Evolutionary conservation across 2,329 filamentous ascomycete species (phyloP), one percentile per base, ranked within the genome.

Genomic region (Epichloe glyceriae): DNA sequence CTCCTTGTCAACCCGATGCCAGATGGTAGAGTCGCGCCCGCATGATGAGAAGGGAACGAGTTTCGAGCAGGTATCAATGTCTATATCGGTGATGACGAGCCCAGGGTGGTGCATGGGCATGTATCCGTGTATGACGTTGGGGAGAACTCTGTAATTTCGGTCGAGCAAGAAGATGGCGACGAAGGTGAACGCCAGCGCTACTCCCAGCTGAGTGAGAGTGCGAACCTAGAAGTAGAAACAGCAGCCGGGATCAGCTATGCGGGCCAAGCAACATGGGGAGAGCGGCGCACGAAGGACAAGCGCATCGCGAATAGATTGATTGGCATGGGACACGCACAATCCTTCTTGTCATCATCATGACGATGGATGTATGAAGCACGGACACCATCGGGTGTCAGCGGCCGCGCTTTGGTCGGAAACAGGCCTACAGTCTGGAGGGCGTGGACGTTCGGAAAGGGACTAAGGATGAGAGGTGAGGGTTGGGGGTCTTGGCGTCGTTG

Each of bases 1-100:
- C 62, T 96, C 88, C 70, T 95, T 96, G 57, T 95, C 86, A 55
- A 96, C 73, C 46, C 86, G 84, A 58, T 88, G 82, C 90, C 90
- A 96, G 55, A 69, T 62, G 51, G 78, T 72, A 42, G 80, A 59
- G 61, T 93, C 84, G 55, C 93, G 78, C 55, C 81, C 82, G 70
- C 88, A 95, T 43, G 78, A 84, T 4, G 85, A 84, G 52, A 91
- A 84, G 33, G 79, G 63, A 62, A 90, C 93, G 49, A 93, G 60
- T 12, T 76, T 76, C 8, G 85, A 88, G 69, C 90, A 96, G 48
- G 77, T 83, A 17, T 79, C 77, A 55, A 95, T 76, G 35, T 83
- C 86, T 53, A 95, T 75, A 69, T 96, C 90, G 62, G 88, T 95
- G 60, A 95, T 80, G 61, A 95, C 82, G 53, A 85, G 78, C 56